Evolutionary conservation across 371 early-diverging fungal species (phyloP).

Genomic region (Mucor plumbeus): DNA sequence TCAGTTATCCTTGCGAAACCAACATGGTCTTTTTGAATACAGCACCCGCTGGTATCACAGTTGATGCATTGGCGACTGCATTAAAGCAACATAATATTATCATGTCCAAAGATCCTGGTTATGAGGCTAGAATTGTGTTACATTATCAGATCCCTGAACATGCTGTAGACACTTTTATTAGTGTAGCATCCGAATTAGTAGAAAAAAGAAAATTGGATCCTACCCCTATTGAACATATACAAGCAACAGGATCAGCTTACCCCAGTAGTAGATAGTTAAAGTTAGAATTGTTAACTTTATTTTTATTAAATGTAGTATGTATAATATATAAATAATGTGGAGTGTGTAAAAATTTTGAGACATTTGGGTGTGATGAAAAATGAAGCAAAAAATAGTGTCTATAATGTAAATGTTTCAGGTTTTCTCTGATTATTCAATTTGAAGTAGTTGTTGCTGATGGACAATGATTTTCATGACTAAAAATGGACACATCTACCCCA

Average conservation of each 20-base stretch:
- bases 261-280: not conserved
- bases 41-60: conserved; percentile 44
- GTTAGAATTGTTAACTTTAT: not conserved
- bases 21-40: conserved; percentile 86
- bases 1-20: conserved; percentile 76
- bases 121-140: conserved; percentile 65
- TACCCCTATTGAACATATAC: not conserved
- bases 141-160: conserved; percentile 73
- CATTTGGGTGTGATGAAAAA: not conserved
- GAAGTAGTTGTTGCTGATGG: not conserved
- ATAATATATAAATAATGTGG: not conserved
- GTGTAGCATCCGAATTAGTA: conserved; percentile 24
- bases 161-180: conserved; percentile 55
- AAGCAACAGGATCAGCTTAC: not conserved
- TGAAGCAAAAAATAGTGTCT: not conserved
- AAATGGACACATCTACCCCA: not conserved
- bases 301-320: not conserved
- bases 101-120: conserved; percentile 53
- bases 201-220: conserved; percentile 9
- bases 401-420: not conserved
- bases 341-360: not conserved
- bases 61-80: conserved; percentile 51
- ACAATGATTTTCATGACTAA: not conserved
- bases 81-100: conserved; percentile 55
- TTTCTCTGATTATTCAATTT: not conserved